These are phyloP conservation scores for Arxiozyma slooffiae DNA, from an alignment of 1,139 yeast genomes.

Conservation along the genomic window DNA sequence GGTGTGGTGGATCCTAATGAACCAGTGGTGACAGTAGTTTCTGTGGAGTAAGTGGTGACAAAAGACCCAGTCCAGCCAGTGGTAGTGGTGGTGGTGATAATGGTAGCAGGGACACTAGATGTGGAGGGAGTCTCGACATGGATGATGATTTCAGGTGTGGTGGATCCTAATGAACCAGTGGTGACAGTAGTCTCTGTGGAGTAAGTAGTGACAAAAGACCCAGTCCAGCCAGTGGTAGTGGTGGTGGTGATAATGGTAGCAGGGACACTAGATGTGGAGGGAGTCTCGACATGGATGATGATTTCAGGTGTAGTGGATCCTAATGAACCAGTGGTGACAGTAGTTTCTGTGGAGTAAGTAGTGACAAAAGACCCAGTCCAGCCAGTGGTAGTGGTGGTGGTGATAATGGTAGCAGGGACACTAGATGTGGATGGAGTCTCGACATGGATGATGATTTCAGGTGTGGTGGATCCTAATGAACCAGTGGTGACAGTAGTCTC, in stretches of 20 bases:
- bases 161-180: too few relatives aligned
- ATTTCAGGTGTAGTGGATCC: too few relatives aligned
- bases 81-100: constrained; percentile 2
- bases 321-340: too few relatives aligned
- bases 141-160: too few relatives aligned
- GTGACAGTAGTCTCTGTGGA: too few relatives aligned
- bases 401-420: not conserved
- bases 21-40: not conserved
- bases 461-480: too few relatives aligned
- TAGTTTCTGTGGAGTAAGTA: not conserved
- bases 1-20: not conserved
- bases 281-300: too few relatives aligned
- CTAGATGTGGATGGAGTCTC: constrained; percentile 3
- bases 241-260: constrained; percentile 6
- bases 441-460: too few relatives aligned
- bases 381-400: not conserved
- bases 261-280: not conserved
- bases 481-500: too few relatives aligned
- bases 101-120: not conserved
- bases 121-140: not conserved
- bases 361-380: not conserved
- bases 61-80: not conserved
- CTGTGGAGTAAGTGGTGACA: not conserved
- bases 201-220: constrained; percentile 12
- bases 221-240: constrained; percentile 12